Base-by-base conservation (phyloP, 1,284 basidiomycete species). In the Neonothopanus nambi region DNA sequence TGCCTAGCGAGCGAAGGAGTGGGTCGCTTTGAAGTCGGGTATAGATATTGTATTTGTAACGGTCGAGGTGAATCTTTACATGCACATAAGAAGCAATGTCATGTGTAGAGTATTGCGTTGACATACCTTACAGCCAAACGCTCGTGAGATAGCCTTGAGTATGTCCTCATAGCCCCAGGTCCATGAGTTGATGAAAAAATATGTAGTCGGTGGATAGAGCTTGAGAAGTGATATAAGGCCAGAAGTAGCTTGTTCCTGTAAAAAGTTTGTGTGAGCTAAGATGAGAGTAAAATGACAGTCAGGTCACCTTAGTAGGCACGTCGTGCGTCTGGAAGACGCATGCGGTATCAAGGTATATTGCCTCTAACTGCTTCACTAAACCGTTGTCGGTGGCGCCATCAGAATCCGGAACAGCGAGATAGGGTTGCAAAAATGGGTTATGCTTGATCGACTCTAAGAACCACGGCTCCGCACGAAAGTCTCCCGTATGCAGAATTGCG, bases 91-190 rank as follows among this genome's bases (percentile, higher is more conserved):
- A 36, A 45, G 45, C 20, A 28, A 39, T 38, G 33, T 39, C 23
- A 50, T 40, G 24, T 15, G 15, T n/a, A 52, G 15, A 17, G n/a
- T 40, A 12, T 35, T 39, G n/a, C 8, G 26, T 18, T n/a, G 18
- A 46, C 57, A 38, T 59, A 90, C 91, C 69, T 78, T 76, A 38
- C 76, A 74, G 35, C 78, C 70, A 61, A 95, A 95, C 1, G 75
- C 70, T 2, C 74, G 70, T 0, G 87, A 79, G 2, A 96, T 73
- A 0, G 79, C 87, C 64, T 92, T 91, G 26, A 95, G 73, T 15
- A 93, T 73, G 42, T 93, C 89, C 67, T 95, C 92, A 65, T 93
- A 93, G 0, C 95, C 95, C 85, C 90, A 94, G 0, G 94, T 97
- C 95, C 95, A 98, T 0, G 81, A 68, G 61, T 98, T 94, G 57